These are phyloP conservation scores for Alternaria ethzedia DNA, from an alignment of 2,329 filamentous ascomycete genomes.

Conservation along the genomic window DNA sequence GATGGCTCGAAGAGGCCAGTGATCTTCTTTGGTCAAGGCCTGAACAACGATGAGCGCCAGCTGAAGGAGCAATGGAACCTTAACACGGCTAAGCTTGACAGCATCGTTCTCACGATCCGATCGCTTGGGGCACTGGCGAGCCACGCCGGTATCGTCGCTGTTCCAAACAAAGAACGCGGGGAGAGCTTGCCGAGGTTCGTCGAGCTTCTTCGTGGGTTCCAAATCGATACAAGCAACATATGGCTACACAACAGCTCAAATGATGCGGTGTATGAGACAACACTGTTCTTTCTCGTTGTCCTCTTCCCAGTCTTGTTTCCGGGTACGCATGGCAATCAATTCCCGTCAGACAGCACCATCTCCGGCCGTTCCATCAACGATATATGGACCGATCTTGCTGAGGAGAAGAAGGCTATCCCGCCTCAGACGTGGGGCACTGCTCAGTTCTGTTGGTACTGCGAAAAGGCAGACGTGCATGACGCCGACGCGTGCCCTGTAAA, in stretches of 20 bases:
- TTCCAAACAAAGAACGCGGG: neutral
- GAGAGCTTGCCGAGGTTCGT: neutral
- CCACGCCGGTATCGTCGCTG: neutral
- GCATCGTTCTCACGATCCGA: neutral
- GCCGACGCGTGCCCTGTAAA: neutral
- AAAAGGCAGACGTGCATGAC: neutral
- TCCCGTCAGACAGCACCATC: neutral
- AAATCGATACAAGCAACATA: neutral
- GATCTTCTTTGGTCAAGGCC: neutral
- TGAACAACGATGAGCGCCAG: neutral
- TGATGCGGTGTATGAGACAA: neutral
- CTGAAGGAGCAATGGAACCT: neutral
- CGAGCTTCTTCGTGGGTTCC: neutral
- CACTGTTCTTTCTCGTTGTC: neutral
- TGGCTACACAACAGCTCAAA: neutral
- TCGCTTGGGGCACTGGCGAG: neutral
- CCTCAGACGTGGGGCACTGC: neutral
- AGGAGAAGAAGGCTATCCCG: neutral
- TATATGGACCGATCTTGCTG: neutral
- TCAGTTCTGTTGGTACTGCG: neutral
- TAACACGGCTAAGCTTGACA: neutral
- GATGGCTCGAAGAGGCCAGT: neutral
- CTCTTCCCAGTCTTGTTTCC: neutral
- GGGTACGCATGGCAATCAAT: neutral
- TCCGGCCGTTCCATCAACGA: neutral